Percentiles rank a stretch among this genome's conserved stretches.
Conservation (phyloP, 2,329 filamentous ascomycete species). For the Botrytis galanthina region DNA sequence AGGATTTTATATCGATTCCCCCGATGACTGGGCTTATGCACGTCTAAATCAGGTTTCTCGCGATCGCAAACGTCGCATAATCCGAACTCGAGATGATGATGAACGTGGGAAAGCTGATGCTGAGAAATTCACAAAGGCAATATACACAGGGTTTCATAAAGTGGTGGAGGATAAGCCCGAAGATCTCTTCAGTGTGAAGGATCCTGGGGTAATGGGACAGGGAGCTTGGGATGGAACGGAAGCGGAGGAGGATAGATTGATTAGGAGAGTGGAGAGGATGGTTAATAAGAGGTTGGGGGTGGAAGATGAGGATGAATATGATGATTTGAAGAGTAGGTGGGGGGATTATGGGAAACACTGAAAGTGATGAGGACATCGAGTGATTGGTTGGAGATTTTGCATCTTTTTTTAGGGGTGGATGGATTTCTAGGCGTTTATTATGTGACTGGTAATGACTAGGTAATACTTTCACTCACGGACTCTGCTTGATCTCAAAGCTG, state of each 20-base stretch:
- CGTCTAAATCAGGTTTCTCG: not conserved
- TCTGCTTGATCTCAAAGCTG: not conserved
- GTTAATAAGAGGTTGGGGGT: not conserved
- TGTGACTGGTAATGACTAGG: not conserved
- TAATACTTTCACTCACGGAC: not conserved
- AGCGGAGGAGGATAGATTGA: not conserved
- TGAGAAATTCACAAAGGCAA: not conserved
- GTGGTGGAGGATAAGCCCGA: not conserved
- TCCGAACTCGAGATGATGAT: not conserved
- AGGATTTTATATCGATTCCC: not conserved
- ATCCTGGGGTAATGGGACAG: not conserved
- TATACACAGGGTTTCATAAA: not conserved
- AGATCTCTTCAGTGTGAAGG: not conserved
- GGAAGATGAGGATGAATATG: not conserved
- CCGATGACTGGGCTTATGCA: not conserved
- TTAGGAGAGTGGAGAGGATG: not conserved
- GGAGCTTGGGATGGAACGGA: not conserved
- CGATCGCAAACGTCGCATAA: not conserved
- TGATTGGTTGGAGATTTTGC: not conserved
- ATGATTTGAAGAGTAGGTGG: not conserved
- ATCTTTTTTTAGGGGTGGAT: not conserved
- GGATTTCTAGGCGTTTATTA: not conserved
- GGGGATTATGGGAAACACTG: not conserved
- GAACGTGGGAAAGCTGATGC: not conserved
- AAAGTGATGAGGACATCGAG: not conserved